Evolutionary conservation across 352 stramenopile genomes (phyloP).

Genomic region (Pythium insidiosum): DNA sequence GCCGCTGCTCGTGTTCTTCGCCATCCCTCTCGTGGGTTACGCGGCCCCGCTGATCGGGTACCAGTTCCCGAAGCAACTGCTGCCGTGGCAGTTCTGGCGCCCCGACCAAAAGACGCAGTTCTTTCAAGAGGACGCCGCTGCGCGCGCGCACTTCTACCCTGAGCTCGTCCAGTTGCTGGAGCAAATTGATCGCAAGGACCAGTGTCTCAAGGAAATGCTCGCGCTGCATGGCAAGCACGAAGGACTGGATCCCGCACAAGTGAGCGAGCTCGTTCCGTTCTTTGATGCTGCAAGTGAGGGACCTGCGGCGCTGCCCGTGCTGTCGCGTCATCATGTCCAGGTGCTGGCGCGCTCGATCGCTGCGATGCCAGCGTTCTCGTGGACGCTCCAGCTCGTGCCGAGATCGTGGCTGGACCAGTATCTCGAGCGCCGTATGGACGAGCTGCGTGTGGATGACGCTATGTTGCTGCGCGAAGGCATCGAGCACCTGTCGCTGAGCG

Average conservation of each 20-base stretch:
- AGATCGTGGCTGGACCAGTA: slow-evolving; percentile 28
- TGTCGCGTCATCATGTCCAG: slow-evolving; percentile 44
- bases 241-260: slow-evolving; percentile 39
- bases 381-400: slow-evolving; percentile 37
- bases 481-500: slow-evolving; percentile 58
- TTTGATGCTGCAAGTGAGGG: slow-evolving; percentile 26
- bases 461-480: slow-evolving; percentile 64
- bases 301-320: slow-evolving; percentile 28
- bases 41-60: slow-evolving; percentile 69
- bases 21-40: slow-evolving; percentile 63
- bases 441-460: slow-evolving; percentile 66
- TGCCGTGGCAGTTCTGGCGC: slow-evolving; percentile 85
- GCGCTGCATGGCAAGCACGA: slow-evolving; percentile 5
- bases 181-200: slow-evolving; percentile 57
- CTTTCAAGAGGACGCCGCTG: slow-evolving; percentile 48
- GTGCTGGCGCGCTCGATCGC: slow-evolving; percentile 44
- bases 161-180: slow-evolving; percentile 44
- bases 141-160: slow-evolving; percentile 48
- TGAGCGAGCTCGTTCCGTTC: slow-evolving; percentile 53
- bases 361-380: slow-evolving; percentile 50
- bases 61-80: slow-evolving; percentile 76
- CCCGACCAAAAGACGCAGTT: slow-evolving; percentile 81
- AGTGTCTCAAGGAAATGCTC: slow-evolving; percentile 40
- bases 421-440: slow-evolving; percentile 41
- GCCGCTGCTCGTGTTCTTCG: slow-evolving; percentile 67